These are phyloP conservation scores for Trichomonas gallinae DNA, from an alignment of 208 protist genomes.

Conservation along the genomic window DNA sequence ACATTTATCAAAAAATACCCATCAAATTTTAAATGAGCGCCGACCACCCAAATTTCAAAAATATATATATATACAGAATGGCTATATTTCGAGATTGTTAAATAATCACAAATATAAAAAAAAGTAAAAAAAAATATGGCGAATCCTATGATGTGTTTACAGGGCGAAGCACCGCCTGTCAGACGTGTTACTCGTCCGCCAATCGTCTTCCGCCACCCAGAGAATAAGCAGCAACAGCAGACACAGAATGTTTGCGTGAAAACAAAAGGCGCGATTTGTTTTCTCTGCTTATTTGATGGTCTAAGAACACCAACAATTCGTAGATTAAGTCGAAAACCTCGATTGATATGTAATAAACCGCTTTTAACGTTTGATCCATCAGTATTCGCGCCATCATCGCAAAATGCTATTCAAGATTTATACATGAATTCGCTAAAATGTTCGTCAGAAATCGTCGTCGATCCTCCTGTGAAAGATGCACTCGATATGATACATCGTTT, in stretches of 20 bases:
- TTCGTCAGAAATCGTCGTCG: background rate
- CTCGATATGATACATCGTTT: background rate
- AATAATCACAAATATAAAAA: too few relatives aligned
- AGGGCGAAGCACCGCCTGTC: background rate
- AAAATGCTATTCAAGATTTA: background rate
- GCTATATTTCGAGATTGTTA: too few relatives aligned
- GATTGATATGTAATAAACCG: background rate
- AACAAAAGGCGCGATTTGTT: background rate
- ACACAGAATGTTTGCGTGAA: background rate
- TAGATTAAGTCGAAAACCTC: background rate
- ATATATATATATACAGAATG: too few relatives aligned
- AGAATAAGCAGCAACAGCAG: background rate
- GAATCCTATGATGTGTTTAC: background rate
- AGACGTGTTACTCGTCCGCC: background rate
- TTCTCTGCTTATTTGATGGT: background rate
- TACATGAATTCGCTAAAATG: background rate
- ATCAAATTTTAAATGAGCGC: too few relatives aligned
- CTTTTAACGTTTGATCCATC: background rate
- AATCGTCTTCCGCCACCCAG: background rate
- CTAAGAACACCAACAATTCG: background rate
- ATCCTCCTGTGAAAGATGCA: background rate
- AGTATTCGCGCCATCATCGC: background rate
- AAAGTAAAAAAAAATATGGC: too few relatives aligned
- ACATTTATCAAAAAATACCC: too few relatives aligned
- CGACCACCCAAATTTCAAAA: too few relatives aligned